These are phyloP conservation scores for Oryza glaberrima DNA, from an alignment of 176 grass and related monocot species.

Conservation along the genomic window DNA sequence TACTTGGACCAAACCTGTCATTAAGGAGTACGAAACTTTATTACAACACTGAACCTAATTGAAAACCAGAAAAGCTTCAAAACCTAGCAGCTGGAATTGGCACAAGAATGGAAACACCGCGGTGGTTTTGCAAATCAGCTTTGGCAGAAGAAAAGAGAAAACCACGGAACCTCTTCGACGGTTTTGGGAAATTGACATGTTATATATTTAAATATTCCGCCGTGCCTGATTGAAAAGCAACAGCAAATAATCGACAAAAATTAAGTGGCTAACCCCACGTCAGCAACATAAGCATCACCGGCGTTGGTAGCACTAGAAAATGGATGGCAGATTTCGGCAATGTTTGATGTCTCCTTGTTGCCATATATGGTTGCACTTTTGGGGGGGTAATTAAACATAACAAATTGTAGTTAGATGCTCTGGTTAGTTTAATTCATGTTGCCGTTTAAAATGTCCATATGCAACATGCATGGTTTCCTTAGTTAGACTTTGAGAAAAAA, in stretches of 20 bases:
- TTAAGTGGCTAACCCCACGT: not conserved
- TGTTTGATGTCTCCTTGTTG: not conserved
- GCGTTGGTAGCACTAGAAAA: constrained; percentile 2
- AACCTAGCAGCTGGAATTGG: constrained; percentile 8
- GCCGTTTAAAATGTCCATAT: not conserved
- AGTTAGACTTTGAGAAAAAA: not conserved
- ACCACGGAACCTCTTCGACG: constrained; percentile 36
- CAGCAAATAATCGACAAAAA: not conserved
- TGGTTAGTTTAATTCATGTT: not conserved
- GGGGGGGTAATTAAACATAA: too few species aligned
- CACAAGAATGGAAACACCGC: not conserved
- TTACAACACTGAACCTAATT: not conserved
- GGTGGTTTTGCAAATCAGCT: constrained; percentile 33
- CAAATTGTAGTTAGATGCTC: not conserved
- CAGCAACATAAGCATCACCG: constrained; percentile 23
- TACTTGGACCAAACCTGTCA: not conserved
- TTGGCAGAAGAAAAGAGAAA: constrained; percentile 26
- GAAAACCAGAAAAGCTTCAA: not conserved
- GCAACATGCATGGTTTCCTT: not conserved
- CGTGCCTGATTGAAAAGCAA: constrained; percentile 21
- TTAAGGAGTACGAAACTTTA: not conserved
- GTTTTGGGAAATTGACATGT: constrained; percentile 31
- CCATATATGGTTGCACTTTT: not conserved
- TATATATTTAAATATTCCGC: not conserved
- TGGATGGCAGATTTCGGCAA: not conserved